Evolutionary conservation across 345 rosid genomes (phyloP), one percentile per base, ranked within the genome.

Genomic region (Dipteronia sinensis): DNA sequence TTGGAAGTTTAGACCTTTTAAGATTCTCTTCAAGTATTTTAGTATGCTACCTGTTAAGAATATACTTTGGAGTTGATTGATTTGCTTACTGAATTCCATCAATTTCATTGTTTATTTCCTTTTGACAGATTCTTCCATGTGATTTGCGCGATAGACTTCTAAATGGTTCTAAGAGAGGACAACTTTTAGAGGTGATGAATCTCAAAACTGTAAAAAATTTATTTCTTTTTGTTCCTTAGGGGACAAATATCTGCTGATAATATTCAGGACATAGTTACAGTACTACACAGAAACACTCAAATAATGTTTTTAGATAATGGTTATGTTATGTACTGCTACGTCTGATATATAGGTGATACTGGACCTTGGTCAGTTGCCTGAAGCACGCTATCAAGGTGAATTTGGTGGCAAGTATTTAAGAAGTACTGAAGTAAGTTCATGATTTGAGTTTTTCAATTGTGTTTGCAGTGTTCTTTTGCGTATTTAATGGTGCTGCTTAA

Each of bases 341-440:
- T 51, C n/a, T 16, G 44, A 10, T 19, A 10, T 19, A 20, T 62
- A 88, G 93, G 91, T 91, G 61, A 62, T 83, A 51, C 64, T 89
- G 82, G 95, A 88, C 78, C 77, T 89, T 51, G 95, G 91, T 20
- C 88, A 88, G 72, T 82, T 88, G 73, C 92, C 92, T 16, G 90
- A 86, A 74, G 95, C 95, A 69, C 91, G 89, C 56, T 89, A 86
- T 84, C 86, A 83, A 2, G 93, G 89, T 62, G 90, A 86, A 87
- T 70, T 55, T 16, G 86, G 90, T 58, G 90, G 90, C 10, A 84
- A 83, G 25, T 82, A 87, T 81, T 82, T 89, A 56, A 87, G 92
- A 78, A 83, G 38, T 76, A 82, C 73, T 7, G 89, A 89, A 92
- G 95, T 91, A 78, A 79, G 66, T 15, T 2, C 68, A 20, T 72